Base-by-base conservation (phyloP, 1,284 basidiomycete species). In the Ustilago nuda region DNA sequence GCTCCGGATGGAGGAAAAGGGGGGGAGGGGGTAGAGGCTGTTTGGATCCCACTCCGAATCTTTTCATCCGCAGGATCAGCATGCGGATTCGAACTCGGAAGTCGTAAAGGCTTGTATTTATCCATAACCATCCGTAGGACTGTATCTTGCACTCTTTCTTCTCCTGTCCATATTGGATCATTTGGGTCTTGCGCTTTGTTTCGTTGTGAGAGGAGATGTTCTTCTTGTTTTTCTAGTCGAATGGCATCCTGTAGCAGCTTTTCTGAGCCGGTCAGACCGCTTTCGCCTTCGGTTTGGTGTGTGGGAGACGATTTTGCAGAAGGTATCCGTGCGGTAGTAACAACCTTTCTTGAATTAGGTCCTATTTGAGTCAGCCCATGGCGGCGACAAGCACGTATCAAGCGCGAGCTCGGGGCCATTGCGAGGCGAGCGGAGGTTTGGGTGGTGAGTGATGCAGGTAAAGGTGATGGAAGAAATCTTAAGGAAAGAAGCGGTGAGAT, bases 111-210 rank as follows among this genome's bases (percentile, higher is more conserved):
- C 37, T 83, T 81, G 61, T 84, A 79, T 58, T 82, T 84, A 72
- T 84, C 81, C 71, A 82, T 76, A n/a, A 84, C 64, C 81, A 84
- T 83, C 3, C 82, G 78, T 15, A 82, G 65, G 2, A 84, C 76
- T 0, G 80, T 78, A 50, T 82, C 80, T 50, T 83, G 76, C 0
- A 82, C 43, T 0, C 81, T 62, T 50, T 84, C 82, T 11, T 83
- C 80, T 27, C 81, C 82, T 3, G 78, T 78, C 81, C 82, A 83
- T 8, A 75, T 45, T 3, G 76, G 72, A 62, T 81, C 81, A 32
- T 64, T 66, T 3, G 77, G 69, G 35, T 76, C 73, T 8, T 52
- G 69, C 7, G 1, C 2, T 1, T 48, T 53, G 2, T 56, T 30
- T 1, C 43, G 17, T 0, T 15, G 8, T 7, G 53, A 27, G 8